Evolutionary conservation across 495 filamentous ascomycete genomes (phyloP).

Genomic region (Penicillium herquei): DNA sequence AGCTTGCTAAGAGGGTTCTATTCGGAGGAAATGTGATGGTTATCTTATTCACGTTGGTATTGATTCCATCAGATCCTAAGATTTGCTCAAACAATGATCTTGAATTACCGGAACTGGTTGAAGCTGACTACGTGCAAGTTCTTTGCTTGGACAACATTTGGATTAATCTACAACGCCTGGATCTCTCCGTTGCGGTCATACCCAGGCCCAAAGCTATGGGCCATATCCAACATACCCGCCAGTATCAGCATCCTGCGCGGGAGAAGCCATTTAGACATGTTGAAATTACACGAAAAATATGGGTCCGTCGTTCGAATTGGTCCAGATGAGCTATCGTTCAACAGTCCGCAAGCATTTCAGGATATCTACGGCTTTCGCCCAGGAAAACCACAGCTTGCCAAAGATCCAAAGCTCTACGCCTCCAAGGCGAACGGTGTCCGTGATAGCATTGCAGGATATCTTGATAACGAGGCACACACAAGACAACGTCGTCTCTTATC

Average conservation of each 20-base stretch:
- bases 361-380: neutral
- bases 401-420: neutral
- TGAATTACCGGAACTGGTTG: no score
- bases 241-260: neutral
- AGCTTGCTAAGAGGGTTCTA: no score
- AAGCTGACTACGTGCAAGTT: no score
- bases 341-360: neutral
- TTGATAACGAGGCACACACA: neutral
- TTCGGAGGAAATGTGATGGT: no score
- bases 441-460: neutral
- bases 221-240: neutral
- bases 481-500: neutral
- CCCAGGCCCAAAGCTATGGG: constrained; percentile 3
- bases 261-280: neutral
- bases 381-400: neutral
- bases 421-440: neutral
- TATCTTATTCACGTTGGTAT: no score
- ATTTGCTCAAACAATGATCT: no score
- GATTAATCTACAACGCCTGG: neutral
- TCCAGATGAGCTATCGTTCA: constrained; percentile 1
- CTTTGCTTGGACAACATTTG: no score
- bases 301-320: neutral
- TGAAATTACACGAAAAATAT: neutral
- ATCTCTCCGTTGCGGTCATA: neutral
- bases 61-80: no score